Percentiles rank a stretch among this genome's conserved stretches.
Conservation (phyloP, 805 yeast species). For the Alloascoidea hylecoeti region DNA sequence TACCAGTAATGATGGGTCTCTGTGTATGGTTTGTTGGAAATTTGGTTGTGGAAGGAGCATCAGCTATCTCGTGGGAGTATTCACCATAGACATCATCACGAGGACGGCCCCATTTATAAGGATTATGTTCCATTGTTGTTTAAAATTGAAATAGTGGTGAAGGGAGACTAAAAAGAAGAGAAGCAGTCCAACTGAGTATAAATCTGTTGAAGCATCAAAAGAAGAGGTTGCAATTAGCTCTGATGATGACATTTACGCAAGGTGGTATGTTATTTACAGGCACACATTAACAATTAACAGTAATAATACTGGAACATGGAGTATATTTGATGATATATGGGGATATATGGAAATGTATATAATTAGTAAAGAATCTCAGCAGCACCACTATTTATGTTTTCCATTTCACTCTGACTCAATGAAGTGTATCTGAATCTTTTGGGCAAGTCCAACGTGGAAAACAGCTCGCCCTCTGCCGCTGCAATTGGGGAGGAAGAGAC, state of each 20-base stretch:
- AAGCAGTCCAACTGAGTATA: not conserved
- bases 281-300: too few relatives aligned
- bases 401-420: conserved; percentile 58
- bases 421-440: conserved; percentile 54
- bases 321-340: too few relatives aligned
- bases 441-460: conserved; percentile 55
- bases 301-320: too few relatives aligned
- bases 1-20: conserved; percentile 92
- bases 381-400: conserved; percentile 71
- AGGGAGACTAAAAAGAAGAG: not conserved
- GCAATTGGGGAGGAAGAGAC: conserved; percentile 9
- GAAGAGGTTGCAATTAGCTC: too few relatives aligned
- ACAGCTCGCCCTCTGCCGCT: conserved; percentile 13
- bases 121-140: conserved; percentile 89
- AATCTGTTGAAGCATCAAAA: too few relatives aligned
- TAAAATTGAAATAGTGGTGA: conserved; percentile 2
- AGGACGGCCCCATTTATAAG: conserved; percentile 93
- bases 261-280: too few relatives aligned
- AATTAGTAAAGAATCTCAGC: conserved; percentile 36
- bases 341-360: too few relatives aligned
- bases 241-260: too few relatives aligned
- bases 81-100: conserved; percentile 66
- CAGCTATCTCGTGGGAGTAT: conserved; percentile 63
- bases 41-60: conserved; percentile 25
- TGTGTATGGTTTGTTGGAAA: conserved; percentile 80